Base-by-base conservation (phyloP, 23 red algal genomes). In the Gracilaria gracilis region DNA sequence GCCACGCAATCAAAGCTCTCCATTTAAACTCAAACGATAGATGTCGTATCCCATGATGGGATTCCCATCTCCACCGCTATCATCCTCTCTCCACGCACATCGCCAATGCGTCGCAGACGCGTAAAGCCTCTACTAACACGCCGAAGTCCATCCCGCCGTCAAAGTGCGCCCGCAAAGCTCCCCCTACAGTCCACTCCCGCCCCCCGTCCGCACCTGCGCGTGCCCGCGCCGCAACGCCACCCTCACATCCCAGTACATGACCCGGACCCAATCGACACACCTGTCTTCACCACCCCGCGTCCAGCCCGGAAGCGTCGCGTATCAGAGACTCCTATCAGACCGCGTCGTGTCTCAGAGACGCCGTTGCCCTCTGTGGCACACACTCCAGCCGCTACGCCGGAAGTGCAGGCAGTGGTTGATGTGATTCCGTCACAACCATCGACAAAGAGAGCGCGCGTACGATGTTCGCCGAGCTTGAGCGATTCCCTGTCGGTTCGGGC, bases 141-240 rank as follows among this genome's bases (percentile, higher is more conserved):
- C 13, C 23, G 9, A 34, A 37, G 20, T 77, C 8, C 72, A 34
- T 42, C 2, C 40, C 21, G 42, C 3, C 72, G 34, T 29, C 39
- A 51, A 50, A 77, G 72, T 20, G 46, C 20, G 11, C 23, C 42
- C 72, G n/a, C 72, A 3, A 48, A 49, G n/a, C 72, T 77, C 21
- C 72, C 72, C 42, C 23, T 77, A 35, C 40, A 77, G 25, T 8
- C 9, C 25, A 77, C 72, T 17, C 72, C 72, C 11, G 27, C n/a
- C 38, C 72, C 72, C 40, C 72, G 38, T 29, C 72, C 72, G 72
- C 72, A 27, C 20, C 72, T 77, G 13, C 72, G 20, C 72, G 72
- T 77, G 6, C 72, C 42, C 46, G 40, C 72, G 72, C 72, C 72
- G 72, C 38, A 77, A 50, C 72, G 72, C 72, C 72, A 77, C 20